Evolutionary conservation across 2,329 filamentous ascomycete species (phyloP), one percentile per base, ranked within the genome.

Genomic region (Nemania diffusa): DNA sequence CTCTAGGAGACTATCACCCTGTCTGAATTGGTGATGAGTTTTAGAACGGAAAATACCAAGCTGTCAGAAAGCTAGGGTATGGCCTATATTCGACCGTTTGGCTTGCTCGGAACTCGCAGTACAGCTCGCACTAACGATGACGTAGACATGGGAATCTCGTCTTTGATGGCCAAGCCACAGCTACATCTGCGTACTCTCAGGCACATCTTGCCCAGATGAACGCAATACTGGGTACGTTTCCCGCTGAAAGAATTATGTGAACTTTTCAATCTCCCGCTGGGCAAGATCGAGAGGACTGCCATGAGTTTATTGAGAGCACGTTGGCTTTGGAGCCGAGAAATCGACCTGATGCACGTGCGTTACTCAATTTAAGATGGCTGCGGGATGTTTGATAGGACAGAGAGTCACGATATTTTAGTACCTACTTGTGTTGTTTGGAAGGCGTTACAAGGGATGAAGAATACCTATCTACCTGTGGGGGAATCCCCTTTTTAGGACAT

Each of bases 191-290:
- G 32, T 56, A 56, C 13, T 26, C 52, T 5, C 32, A 56, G 34
- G 52, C 52, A 56, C 52, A 56, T 56, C 52, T 56, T 56, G 52
- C 52, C 13, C 52, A 56, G 52, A 42, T 56, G 52, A n/a, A 26
- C 17, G 52, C 52, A 26, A 56, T 56, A 22, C n/a, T 56, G 20
- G 52, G 52, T 20, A 56, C 32, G 17, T 40, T 56, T 17, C 34
- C 52, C 20, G 29, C 24, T 27, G 37, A 44, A 37, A 44, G 53
- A 57, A 29, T 27, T 57, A 44, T 57, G 53, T 57, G 55, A 32
- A 37, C 55, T 57, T 46, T 22, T 11, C 24, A 46, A 26, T 57
- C 46, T 46, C 37, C 40, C 55, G 8, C 32, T 5, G 26, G 55
- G 17, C 37, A 57, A 20, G 24, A 57, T 32, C 37, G 20, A n/a